Conservation (phyloP, 495 filamentous ascomycete species). For the Usnea hakonensis region DNA sequence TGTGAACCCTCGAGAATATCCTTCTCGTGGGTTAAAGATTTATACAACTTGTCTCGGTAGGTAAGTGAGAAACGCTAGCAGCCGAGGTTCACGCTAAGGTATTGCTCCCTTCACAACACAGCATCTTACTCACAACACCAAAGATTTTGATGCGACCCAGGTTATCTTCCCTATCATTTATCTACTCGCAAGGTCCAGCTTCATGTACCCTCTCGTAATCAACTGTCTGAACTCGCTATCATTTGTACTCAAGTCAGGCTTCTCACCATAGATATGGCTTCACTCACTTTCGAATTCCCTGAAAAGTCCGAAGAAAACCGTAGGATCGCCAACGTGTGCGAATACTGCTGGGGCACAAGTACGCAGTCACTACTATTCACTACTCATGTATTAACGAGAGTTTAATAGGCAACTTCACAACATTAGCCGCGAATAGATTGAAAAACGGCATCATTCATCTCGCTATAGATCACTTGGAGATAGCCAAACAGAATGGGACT, state of each 20-base stretch:
- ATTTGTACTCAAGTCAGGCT: not conserved
- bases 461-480: not conserved
- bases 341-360: not conserved
- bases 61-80: not conserved
- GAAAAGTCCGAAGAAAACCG: not conserved
- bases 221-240: not conserved
- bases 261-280: not conserved
- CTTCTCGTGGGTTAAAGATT: no score
- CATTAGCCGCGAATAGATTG: not conserved
- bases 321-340: not conserved
- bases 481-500: not conserved
- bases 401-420: not conserved
- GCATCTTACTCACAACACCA: not conserved
- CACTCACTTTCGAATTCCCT: not conserved
- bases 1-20: not conserved
- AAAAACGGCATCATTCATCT: not conserved
- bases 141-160: not conserved
- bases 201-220: not conserved
- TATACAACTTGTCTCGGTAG: not conserved
- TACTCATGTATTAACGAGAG: not conserved
- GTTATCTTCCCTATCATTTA: not conserved
- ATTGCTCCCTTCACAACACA: not conserved
- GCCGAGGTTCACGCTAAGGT: not conserved
- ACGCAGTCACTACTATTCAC: not conserved
- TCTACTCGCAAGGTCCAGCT: not conserved